Evolutionary conservation across 164 flowering plant species (phyloP).

Genomic region (Piper betle): DNA sequence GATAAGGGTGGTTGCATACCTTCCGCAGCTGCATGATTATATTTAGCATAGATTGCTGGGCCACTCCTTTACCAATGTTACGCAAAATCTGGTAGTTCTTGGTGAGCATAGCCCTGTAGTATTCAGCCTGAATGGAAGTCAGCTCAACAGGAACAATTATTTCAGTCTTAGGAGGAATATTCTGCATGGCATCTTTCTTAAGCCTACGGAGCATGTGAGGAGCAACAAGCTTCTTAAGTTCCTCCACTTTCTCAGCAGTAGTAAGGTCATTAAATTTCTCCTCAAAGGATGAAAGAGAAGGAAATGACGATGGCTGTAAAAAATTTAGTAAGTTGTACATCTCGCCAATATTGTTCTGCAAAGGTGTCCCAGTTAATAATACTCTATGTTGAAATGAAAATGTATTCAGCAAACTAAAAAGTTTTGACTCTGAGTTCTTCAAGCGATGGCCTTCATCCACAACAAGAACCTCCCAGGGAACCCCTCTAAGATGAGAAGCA

Average conservation of each 20-base stretch:
- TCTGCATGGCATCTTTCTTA: slow-evolving; percentile 94
- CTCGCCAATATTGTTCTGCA: slow-evolving; percentile 96
- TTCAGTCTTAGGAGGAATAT: slow-evolving; percentile 97
- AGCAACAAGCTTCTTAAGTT: slow-evolving; percentile 93
- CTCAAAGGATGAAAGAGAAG: slow-evolving; percentile 82
- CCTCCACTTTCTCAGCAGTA: slow-evolving; percentile 90
- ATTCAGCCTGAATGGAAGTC: slow-evolving; percentile 96
- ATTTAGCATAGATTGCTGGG: slow-evolving; percentile 95
- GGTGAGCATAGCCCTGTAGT: slow-evolving; percentile 98
- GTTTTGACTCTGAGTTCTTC: slow-evolving; percentile 90
- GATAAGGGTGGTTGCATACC: slow-evolving; percentile 98
- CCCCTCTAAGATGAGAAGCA: slow-evolving; percentile 66
- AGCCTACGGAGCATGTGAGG: slow-evolving; percentile 99
- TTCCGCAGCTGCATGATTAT: slow-evolving; percentile 97
- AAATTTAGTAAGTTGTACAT: slow-evolving; percentile 92
- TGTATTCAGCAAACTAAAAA: slow-evolving; percentile 80
- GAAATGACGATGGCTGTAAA: slow-evolving; percentile 92
- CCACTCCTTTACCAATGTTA: slow-evolving; percentile 86
- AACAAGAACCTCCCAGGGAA: slow-evolving; percentile 98
- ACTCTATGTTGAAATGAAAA: slow-evolving; percentile 94
- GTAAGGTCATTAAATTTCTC: slow-evolving; percentile 91
- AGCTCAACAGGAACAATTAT: slow-evolving; percentile 95
- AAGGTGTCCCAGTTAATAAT: slow-evolving; percentile 94
- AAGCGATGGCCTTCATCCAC: slow-evolving; percentile 99
- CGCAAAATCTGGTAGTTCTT: slow-evolving; percentile 90